Conservation (phyloP, 306 rosid species). For the Trifolium pratense region DNA sequence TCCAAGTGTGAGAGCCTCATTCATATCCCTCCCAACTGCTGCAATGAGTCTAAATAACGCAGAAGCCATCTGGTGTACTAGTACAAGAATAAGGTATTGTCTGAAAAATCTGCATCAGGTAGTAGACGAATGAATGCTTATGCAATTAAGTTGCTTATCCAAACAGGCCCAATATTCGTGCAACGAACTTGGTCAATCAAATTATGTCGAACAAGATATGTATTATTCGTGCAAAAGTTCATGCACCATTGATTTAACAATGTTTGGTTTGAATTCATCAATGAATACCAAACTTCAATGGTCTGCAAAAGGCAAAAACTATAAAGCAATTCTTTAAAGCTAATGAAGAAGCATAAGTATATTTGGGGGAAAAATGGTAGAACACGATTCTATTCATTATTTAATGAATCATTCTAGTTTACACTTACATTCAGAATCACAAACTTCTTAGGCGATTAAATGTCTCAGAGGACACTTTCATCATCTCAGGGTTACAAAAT, state of each 20-base stretch:
- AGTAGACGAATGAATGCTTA: conserved; percentile 7
- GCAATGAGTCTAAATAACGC: conserved; percentile 55
- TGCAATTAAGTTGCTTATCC: no score
- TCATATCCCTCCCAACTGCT: conserved; percentile 63
- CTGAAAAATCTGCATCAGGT: conserved; percentile 56
- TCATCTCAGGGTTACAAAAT: conserved; percentile 43
- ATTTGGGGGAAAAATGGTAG: not conserved
- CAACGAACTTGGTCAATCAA: no score
- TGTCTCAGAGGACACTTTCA: conserved; percentile 32
- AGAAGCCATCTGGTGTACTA: conserved; percentile 67
- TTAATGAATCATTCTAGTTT: not conserved
- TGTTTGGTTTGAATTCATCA: no score
- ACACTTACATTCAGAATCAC: conserved; percentile 37
- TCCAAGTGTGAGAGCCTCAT: conserved; percentile 57
- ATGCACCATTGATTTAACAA: no score
- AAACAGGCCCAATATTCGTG: no score
- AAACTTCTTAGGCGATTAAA: conserved; percentile 41
- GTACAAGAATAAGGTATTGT: conserved; percentile 57
- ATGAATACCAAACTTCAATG: conserved; percentile 15
- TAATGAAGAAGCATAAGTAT: conserved; percentile 14
- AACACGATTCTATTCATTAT: not conserved
- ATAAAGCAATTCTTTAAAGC: not conserved
- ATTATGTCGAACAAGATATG: no score
- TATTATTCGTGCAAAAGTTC: no score
- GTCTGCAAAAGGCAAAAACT: not conserved